A percentile compares a stretch with the other conserved stretches of the same genome.
These are phyloP conservation scores for Thelephora terrestris DNA, from an alignment of 1,284 basidiomycete species.

Conservation along the genomic window DNA sequence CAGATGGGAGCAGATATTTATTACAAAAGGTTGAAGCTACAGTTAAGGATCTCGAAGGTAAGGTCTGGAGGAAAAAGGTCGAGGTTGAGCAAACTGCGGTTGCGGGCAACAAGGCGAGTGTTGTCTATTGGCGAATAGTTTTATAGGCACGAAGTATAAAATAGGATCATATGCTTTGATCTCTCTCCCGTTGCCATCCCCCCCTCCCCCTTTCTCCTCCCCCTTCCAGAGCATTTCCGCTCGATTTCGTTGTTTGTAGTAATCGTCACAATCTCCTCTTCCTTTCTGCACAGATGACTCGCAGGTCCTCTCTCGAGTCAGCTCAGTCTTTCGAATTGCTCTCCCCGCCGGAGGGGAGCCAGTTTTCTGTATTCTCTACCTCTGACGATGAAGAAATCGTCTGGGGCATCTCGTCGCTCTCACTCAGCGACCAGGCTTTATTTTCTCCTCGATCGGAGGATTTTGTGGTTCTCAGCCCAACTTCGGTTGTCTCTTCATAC, in stretches of 20 bases:
- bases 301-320: conserved; percentile 12
- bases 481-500: conserved; percentile 10
- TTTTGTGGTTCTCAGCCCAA: conserved; percentile 7
- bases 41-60: conserved; percentile 58
- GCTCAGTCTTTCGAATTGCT: conserved; percentile 14
- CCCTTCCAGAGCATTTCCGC: background rate
- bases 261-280: background rate
- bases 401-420: conserved; percentile 30
- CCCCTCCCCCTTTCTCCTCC: background rate
- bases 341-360: conserved; percentile 8
- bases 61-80: conserved; percentile 54
- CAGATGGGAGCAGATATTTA: conserved; percentile 48
- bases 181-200: background rate
- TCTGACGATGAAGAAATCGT: conserved; percentile 50
- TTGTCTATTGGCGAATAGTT: conserved; percentile 65
- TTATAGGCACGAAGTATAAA: background rate
- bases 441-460: conserved; percentile 11
- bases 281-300: conserved; percentile 1
- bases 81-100: conserved; percentile 63
- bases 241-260: background rate
- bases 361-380: conserved; percentile 17
- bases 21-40: conserved; percentile 31
- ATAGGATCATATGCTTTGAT: background rate
- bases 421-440: conserved; percentile 8
- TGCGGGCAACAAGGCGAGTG: conserved; percentile 51